A percentile compares a stretch with the other conserved stretches of the same genome.
phyloP scores from a whole-genome alignment of 139 green algal genomes.

The Eudorina sp. region DNA sequence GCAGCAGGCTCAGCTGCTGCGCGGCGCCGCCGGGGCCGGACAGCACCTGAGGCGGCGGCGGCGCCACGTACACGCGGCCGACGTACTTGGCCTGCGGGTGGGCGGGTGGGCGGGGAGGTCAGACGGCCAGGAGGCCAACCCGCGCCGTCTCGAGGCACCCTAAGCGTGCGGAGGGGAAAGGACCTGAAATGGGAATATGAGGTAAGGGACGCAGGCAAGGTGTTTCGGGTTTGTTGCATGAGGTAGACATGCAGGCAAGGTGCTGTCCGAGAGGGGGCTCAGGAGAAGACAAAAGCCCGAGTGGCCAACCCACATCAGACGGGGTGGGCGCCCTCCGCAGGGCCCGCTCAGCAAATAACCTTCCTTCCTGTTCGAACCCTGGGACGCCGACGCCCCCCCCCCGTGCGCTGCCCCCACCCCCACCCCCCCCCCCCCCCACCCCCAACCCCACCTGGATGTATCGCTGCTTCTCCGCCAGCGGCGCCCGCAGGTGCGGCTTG shows the following conservation, averaged over 20 bases:
- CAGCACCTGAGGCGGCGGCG: neutral
- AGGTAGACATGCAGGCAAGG: too few relatives aligned
- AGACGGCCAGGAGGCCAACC: too few relatives aligned
- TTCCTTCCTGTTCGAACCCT: too few relatives aligned
- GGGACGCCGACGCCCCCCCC: too few relatives aligned
- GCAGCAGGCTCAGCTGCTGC: conserved; percentile 41
- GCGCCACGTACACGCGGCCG: conserved; percentile 39
- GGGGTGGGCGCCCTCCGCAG: too few relatives aligned
- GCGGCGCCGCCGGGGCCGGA: conserved; percentile 20
- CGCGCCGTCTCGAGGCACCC: too few relatives aligned
- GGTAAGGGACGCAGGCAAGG: neutral
- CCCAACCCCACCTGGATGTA: conserved; percentile 32
- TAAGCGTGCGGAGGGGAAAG: neutral
- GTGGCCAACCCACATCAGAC: too few relatives aligned
- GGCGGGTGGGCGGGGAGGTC: neutral
- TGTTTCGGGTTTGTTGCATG: neutral
- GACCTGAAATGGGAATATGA: too few relatives aligned
- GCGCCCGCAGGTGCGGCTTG: conserved; percentile 49
- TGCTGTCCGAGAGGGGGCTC: too few relatives aligned
- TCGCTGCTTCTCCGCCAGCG: conserved; percentile 54
- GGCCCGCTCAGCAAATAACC: too few relatives aligned
- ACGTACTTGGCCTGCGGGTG: conserved; percentile 60
- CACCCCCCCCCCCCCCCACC: neutral
- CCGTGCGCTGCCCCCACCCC: neutral
- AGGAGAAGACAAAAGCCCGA: too few relatives aligned